Conservation (phyloP, 2,329 filamentous ascomycete genomes). For the Rutstroemia sp. region DNA sequence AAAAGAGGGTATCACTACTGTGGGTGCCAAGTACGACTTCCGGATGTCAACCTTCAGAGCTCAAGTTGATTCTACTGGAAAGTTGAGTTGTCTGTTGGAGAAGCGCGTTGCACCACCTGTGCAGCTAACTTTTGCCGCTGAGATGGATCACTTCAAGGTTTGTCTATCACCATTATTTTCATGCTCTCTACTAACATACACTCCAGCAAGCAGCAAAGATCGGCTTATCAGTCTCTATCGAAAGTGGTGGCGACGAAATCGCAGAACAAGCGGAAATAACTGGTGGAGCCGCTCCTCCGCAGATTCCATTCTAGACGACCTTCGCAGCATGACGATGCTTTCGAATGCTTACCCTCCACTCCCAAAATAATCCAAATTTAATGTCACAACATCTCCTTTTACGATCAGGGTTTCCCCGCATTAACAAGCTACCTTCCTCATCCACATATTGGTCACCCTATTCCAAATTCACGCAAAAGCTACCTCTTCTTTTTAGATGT, state of each 20-base stretch:
- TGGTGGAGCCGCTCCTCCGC: constrained; percentile 39
- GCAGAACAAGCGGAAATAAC: constrained; percentile 70
- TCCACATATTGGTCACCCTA: constrained; percentile 6
- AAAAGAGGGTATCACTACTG: constrained; percentile 83
- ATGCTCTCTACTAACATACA: constrained; percentile 25
- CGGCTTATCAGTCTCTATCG: constrained; percentile 87
- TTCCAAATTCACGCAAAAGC: constrained; percentile 13
- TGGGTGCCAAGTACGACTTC: constrained; percentile 98
- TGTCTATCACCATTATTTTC: constrained; percentile 28
- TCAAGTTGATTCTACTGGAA: constrained; percentile 91
- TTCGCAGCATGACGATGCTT: constrained; percentile 15
- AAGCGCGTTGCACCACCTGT: constrained; percentile 93
- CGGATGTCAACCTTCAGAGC: constrained; percentile 90
- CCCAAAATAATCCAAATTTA: constrained; percentile 25
- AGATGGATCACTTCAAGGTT: constrained; percentile 94
- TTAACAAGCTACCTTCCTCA: neutral
- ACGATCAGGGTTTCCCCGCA: constrained; percentile 6
- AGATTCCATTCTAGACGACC: constrained; percentile 55
- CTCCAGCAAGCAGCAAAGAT: constrained; percentile 86
- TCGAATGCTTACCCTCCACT: constrained; percentile 8
- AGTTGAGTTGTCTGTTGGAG: constrained; percentile 86
- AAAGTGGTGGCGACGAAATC: constrained; percentile 76
- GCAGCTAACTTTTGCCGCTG: constrained; percentile 88
- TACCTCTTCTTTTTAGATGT: constrained; percentile 19
- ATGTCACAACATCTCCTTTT: constrained; percentile 14